phyloP scores from a whole-genome alignment of 352 stramenopile species.

The Pythium plurisporium region DNA sequence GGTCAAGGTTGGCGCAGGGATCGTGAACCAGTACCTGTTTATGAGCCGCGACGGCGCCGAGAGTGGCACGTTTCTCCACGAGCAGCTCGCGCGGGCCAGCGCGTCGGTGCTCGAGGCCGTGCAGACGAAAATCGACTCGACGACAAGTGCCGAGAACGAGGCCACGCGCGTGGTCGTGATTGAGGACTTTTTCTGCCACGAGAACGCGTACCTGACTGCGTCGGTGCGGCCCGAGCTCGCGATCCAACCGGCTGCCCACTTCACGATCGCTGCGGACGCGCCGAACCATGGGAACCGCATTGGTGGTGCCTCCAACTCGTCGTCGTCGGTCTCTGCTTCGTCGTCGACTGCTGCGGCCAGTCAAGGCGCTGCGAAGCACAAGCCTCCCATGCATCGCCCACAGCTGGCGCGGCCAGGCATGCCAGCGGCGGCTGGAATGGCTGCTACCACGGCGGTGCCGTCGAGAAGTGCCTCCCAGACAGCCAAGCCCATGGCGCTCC shows the following conservation, averaged over 20 bases:
- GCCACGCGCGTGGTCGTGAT: conserved; percentile 4
- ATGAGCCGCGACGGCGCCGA: conserved; percentile 33
- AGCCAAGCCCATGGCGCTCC: conserved; percentile 29
- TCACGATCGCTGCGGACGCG: conserved; percentile 43
- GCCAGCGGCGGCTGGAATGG: conserved; percentile 12
- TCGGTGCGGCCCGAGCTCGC: conserved; percentile 44
- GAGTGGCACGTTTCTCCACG: conserved; percentile 60
- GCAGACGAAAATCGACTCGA: neutral
- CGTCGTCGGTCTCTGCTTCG: neutral
- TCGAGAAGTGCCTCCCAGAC: neutral
- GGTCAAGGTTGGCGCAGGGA: conserved; percentile 54
- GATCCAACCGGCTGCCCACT: conserved; percentile 44
- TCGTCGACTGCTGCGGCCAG: neutral
- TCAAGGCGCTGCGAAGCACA: neutral
- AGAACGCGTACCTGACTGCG: conserved; percentile 60
- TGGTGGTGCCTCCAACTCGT: neutral
- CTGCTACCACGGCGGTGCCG: conserved; percentile 10
- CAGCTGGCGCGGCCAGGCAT: conserved; percentile 21
- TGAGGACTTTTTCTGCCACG: conserved; percentile 63
- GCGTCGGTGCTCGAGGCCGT: conserved; percentile 42
- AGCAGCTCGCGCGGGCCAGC: conserved; percentile 42
- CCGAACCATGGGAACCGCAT: conserved; percentile 17
- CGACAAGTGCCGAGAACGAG: conserved; percentile 8
- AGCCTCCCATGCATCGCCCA: conserved; percentile 25
- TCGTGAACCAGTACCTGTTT: conserved; percentile 71